Conservation (phyloP, 768 basidiomycete genomes). For the Hydnum rufescens region DNA sequence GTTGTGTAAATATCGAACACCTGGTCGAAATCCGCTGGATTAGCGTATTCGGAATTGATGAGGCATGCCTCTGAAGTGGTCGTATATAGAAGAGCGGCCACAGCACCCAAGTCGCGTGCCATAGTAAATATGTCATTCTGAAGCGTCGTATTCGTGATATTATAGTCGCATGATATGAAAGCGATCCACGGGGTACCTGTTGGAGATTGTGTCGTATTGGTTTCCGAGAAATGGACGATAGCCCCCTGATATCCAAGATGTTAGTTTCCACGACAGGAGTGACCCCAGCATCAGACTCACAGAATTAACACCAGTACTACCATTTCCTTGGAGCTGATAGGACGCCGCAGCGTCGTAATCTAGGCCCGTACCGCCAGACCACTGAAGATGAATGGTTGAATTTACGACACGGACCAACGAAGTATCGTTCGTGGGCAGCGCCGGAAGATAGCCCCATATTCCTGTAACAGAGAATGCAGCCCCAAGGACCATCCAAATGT, state of each 20-base stretch:
- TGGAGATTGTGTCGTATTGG: constrained; percentile 10
- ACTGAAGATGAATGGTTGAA: constrained; percentile 1
- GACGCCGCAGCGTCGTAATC: neutral
- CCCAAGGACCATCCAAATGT: too few species aligned
- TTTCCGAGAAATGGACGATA: constrained; percentile 67
- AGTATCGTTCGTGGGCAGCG: constrained; percentile 48
- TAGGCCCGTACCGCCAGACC: constrained; percentile 7
- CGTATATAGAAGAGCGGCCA: constrained; percentile 54
- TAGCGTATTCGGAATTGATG: constrained; percentile 52
- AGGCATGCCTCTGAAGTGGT: constrained; percentile 47
- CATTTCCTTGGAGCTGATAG: constrained; percentile 30
- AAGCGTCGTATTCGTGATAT: constrained; percentile 37
- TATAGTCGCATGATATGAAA: constrained; percentile 62
- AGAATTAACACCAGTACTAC: constrained; percentile 32
- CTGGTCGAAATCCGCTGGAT: constrained; percentile 42
- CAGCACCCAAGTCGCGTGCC: constrained; percentile 20
- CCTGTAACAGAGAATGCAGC: too few species aligned
- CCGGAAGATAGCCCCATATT: constrained; percentile 61
- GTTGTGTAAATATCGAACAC: constrained; percentile 64
- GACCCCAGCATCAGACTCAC: too few species aligned
- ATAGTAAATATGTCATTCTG: constrained; percentile 64
- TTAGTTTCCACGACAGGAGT: constrained; percentile 2
- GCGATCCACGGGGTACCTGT: constrained; percentile 79
- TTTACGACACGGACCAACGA: constrained; percentile 11
- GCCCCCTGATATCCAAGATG: constrained; percentile 38